Conservation (phyloP, 2,329 filamentous ascomycete genomes). For the Monosporascus sp. region DNA sequence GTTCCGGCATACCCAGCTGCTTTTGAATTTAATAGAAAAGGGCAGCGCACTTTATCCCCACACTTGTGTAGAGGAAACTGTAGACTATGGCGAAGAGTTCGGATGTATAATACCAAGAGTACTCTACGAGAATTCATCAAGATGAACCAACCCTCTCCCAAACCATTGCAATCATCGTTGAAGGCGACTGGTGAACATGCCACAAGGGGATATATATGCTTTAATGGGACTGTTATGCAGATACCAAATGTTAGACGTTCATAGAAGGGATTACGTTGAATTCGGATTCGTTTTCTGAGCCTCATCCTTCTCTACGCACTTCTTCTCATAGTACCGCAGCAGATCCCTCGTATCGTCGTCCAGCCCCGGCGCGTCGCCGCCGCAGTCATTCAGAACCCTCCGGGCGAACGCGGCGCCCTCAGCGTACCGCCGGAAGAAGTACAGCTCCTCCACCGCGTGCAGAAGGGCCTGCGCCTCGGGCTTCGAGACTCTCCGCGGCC, state of each 20-base stretch:
- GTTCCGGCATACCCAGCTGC: slow-evolving; percentile 27
- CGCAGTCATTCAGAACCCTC: slow-evolving; percentile 25
- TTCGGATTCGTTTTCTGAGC: slow-evolving; percentile 5
- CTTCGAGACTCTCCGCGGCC: slow-evolving; percentile 32
- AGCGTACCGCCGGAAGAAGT: slow-evolving; percentile 45
- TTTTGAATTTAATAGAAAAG: slow-evolving; percentile 5
- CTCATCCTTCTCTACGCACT: slow-evolving; percentile 30
- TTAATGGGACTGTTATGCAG: no score
- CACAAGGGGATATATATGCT: no score
- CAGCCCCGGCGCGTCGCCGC: slow-evolving; percentile 24
- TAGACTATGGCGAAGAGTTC: no score
- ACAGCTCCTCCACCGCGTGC: slow-evolving; percentile 54
- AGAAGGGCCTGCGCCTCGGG: slow-evolving; percentile 44
- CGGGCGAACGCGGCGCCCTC: slow-evolving; percentile 39
- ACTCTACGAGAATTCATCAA: no score
- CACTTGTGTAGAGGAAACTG: not conserved
- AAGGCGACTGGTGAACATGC: no score
- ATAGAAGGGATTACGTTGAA: not conserved
- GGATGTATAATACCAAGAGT: no score
- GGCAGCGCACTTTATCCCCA: not conserved
- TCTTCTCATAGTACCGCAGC: slow-evolving; percentile 37
- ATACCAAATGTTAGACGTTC: no score
- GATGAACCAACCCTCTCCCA: no score
- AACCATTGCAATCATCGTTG: no score
- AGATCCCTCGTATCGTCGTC: slow-evolving; percentile 39